Percentiles rank a stretch among this genome's conserved stretches.
These are phyloP conservation scores for Chlamydomonas sphaeroides DNA, from an alignment of 139 green algal genomes.

Conservation along the genomic window DNA sequence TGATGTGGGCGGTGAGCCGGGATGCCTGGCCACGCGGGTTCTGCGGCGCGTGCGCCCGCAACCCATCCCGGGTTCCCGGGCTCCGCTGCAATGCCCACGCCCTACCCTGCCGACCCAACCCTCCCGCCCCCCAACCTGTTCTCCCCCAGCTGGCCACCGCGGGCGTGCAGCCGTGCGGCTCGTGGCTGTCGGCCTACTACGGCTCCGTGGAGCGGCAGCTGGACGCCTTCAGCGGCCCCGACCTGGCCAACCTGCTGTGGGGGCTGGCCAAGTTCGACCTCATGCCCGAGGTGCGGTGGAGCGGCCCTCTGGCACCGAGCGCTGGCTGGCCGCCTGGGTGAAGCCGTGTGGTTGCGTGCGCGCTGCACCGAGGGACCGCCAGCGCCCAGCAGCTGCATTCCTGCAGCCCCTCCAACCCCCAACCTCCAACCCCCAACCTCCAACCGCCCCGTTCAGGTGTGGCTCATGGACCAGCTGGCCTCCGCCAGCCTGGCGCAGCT, in stretches of 20 bases:
- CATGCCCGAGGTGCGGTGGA: conserved; percentile 45
- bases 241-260: conserved; percentile 53
- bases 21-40: neutral
- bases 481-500: conserved; percentile 13
- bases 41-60: too few relatives aligned
- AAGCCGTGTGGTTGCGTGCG: too few relatives aligned
- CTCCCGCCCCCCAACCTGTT: neutral
- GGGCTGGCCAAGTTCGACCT: conserved; percentile 46
- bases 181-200: conserved; percentile 49
- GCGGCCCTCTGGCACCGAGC: too few relatives aligned
- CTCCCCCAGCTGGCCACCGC: conserved; percentile 42
- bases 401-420: too few relatives aligned
- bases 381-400: too few relatives aligned
- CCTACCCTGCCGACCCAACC: too few relatives aligned
- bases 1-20: conserved; percentile 53
- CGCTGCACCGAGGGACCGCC: too few relatives aligned
- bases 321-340: too few relatives aligned
- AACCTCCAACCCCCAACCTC: too few relatives aligned
- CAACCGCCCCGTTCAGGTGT: conserved; percentile 6
- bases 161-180: conserved; percentile 44
- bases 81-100: neutral
- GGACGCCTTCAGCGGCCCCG: conserved; percentile 14
- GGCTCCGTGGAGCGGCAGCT: conserved; percentile 30
- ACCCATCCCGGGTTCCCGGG: too few relatives aligned
- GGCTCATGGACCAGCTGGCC: conserved; percentile 39